phyloP scores from a whole-genome alignment of 2,329 filamentous ascomycete genomes.

The Lecanosticta acicola region DNA sequence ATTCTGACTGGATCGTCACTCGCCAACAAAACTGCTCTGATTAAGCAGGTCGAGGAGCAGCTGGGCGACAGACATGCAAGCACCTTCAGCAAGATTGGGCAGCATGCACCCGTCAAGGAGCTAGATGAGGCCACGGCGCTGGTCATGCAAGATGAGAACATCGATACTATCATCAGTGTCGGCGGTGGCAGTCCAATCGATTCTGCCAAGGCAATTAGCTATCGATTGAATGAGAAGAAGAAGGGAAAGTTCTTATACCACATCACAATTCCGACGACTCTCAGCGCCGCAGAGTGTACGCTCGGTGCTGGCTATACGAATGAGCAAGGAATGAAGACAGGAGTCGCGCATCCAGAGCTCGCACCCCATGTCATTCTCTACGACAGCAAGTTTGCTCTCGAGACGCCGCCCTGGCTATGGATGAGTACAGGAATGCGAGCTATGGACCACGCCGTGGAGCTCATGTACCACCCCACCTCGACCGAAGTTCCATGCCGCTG shows the following conservation, averaged over 20 bases:
- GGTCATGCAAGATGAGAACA: constrained; percentile 40
- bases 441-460: constrained; percentile 52
- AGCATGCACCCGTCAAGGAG: constrained; percentile 52
- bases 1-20: constrained; percentile 53
- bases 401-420: constrained; percentile 49
- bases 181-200: constrained; percentile 54
- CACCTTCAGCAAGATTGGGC: constrained; percentile 51
- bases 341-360: constrained; percentile 39
- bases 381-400: constrained; percentile 46
- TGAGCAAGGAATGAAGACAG: constrained; percentile 45
- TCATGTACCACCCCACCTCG: constrained; percentile 48
- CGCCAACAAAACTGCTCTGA: constrained; percentile 49
- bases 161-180: constrained; percentile 52
- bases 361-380: constrained; percentile 49
- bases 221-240: constrained; percentile 39
- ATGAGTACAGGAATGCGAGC: constrained; percentile 50
- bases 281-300: constrained; percentile 53
- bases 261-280: constrained; percentile 46
- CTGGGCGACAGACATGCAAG: constrained; percentile 49
- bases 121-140: constrained; percentile 48
- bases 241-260: constrained; percentile 39
- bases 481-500: constrained; percentile 48
- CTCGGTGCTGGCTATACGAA: constrained; percentile 49
- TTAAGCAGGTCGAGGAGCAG: constrained; percentile 47
- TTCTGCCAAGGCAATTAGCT: constrained; percentile 44